Evolutionary conservation across 2,329 filamentous ascomycete genomes (phyloP).

Genomic region (Neofusicoccum umdonicola): DNA sequence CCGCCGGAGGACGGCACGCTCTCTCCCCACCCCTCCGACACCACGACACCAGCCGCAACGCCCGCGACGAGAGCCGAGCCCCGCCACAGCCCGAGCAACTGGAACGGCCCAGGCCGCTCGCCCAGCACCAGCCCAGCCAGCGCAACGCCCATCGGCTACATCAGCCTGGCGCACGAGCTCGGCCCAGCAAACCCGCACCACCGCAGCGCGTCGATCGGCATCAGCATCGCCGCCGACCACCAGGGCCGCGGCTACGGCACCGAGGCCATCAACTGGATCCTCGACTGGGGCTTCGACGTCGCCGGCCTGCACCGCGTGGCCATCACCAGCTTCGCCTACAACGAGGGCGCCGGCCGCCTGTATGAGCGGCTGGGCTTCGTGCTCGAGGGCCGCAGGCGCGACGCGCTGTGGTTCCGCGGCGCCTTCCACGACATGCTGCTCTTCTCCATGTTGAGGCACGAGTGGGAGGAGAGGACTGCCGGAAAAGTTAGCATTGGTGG

Average conservation of each 20-base stretch:
- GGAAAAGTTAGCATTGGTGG: neutral
- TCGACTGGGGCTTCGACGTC: conserved; percentile 48
- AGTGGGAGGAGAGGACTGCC: neutral
- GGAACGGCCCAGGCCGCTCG: neutral
- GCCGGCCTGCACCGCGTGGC: conserved; percentile 46
- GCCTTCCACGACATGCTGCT: conserved; percentile 25
- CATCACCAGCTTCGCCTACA: conserved; percentile 43
- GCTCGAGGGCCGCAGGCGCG: conserved; percentile 43
- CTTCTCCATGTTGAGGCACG: neutral
- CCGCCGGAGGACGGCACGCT: neutral
- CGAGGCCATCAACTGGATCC: conserved; percentile 48
- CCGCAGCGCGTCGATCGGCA: conserved; percentile 41
- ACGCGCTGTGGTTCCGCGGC: conserved; percentile 46
- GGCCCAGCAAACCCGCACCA: conserved; percentile 34
- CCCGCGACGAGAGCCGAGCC: neutral
- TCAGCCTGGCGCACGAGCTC: conserved; percentile 1
- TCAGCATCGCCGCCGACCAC: conserved; percentile 36
- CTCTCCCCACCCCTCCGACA: neutral
- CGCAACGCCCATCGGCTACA: neutral
- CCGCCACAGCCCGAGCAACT: neutral
- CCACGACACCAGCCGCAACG: neutral
- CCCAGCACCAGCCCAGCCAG: neutral
- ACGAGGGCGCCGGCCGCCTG: conserved; percentile 42
- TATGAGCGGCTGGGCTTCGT: conserved; percentile 49
- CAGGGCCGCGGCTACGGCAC: conserved; percentile 46